Evolutionary conservation across 108 stramenopile species (phyloP).

Genomic region (Nannochloropsis granulata): DNA sequence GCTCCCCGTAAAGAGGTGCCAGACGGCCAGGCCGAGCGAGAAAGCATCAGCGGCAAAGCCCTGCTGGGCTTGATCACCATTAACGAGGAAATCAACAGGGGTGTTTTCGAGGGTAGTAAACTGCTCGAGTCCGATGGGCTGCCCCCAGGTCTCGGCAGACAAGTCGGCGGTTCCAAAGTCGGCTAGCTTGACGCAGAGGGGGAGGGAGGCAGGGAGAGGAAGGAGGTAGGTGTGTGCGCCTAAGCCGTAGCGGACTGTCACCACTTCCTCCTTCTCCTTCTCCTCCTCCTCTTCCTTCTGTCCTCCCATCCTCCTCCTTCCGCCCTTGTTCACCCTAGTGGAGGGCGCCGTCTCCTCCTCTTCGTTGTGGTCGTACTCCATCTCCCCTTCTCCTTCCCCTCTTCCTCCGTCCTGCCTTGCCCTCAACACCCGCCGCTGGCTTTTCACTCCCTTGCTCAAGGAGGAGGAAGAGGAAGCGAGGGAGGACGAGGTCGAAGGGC

Average conservation of each 20-base stretch:
- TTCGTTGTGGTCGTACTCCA: too few relatives aligned
- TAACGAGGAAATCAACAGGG: constrained; percentile 74
- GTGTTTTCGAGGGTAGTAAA: constrained; percentile 96
- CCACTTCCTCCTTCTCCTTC: not conserved
- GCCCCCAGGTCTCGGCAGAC: constrained; percentile 53
- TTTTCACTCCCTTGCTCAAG: too few relatives aligned
- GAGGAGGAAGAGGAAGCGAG: not conserved
- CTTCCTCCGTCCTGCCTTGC: too few relatives aligned
- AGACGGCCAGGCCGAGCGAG: constrained; percentile 76
- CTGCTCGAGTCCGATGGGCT: constrained; percentile 64
- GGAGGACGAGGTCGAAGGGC: not conserved
- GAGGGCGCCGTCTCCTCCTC: too few relatives aligned
- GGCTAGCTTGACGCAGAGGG: constrained; percentile 66
- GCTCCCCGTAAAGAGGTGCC: constrained; percentile 85
- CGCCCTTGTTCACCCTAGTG: too few relatives aligned
- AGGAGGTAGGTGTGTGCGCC: constrained; percentile 38
- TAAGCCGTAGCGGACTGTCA: constrained; percentile 54
- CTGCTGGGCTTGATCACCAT: constrained; percentile 56
- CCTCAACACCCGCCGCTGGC: too few relatives aligned
- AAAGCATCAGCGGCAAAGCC: constrained; percentile 78
- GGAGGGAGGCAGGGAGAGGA: not conserved
- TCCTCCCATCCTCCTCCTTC: not conserved
- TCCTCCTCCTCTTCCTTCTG: not conserved
- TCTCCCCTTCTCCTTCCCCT: too few relatives aligned
- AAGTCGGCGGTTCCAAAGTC: constrained; percentile 92